Evolutionary conservation across 75 land plant genomes (phyloP), one percentile per base, ranked within the genome.

Genomic region (Picea sitchensis): DNA sequence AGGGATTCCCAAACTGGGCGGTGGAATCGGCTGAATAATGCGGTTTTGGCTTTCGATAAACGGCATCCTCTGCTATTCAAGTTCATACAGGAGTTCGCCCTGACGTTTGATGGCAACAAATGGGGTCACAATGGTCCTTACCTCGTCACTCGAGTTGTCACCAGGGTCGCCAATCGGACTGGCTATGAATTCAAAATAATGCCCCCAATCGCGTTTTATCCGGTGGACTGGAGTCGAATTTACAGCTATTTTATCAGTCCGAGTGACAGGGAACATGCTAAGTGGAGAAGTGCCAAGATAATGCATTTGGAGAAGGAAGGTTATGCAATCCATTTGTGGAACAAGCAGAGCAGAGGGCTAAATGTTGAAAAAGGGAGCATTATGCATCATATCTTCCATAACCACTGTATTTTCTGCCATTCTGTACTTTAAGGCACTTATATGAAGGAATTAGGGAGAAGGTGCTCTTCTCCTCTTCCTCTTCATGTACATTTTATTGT

Each of bases 71-170:
- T 76, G 61, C 17, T 86, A 44, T 61, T 12, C 44, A 77, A 76
- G 57, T 80, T 86, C 44, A 62, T 86, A 0, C 58, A 77, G 44
- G 87, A 86, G 82, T 86, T 86, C 51, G 77, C 75, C 8, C 61
- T 23, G 5, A 80, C 86, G 21, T 86, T 86, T 30, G 64, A 85
- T 36, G 98, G 98, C 18, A 93, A 83, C 62, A 91, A 81, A 54
- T 95, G 98, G 98, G 98, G 98, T 0, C 89, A 93, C 80, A 95
- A 95, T 73, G 98, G 96, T 13, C 98, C 98, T 1, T 90, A 91
- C 59, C 78, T 96, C 36, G 92, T 93, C 12, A 90, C 94, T 0
- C 84, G 98, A 30, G 98, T 95, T 14, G 86, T 87, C 1, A 23
- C 58, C 21, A 83, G 83, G 56, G 72, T 82, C 8, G 47, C 26